Evolutionary conservation across 768 basidiomycete genomes (phyloP).

Genomic region (Krasilnikovozyma curviuscula): DNA sequence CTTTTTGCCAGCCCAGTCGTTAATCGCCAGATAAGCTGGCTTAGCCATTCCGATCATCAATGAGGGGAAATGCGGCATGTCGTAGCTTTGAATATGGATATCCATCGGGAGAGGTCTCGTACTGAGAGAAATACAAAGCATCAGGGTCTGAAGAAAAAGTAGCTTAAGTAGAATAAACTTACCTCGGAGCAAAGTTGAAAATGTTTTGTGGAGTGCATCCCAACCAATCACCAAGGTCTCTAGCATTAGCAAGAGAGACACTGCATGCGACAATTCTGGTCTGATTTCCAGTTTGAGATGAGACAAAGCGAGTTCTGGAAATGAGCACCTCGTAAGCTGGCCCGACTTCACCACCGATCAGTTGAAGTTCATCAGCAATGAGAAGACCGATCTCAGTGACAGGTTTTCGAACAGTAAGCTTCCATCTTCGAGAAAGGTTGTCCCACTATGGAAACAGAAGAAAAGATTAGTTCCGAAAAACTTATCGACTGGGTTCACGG

Average conservation of each 20-base stretch:
- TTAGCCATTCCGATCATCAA: constrained; percentile 99
- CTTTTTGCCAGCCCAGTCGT: constrained; percentile 64
- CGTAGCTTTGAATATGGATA: constrained; percentile 88
- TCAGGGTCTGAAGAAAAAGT: not conserved
- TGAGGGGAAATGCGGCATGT: constrained; percentile 92
- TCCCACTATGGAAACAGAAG: constrained; percentile 53
- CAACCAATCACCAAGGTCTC: constrained; percentile 95
- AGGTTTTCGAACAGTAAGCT: constrained; percentile 62
- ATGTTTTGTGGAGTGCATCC: constrained; percentile 81
- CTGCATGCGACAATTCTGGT: constrained; percentile 88
- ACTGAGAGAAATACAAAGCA: constrained; percentile 28
- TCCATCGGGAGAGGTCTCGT: constrained; percentile 95
- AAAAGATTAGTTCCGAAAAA: constrained; percentile 3
- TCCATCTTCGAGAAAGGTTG: constrained; percentile 79
- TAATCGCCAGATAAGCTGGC: constrained; percentile 80
- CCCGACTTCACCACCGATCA: constrained; percentile 83
- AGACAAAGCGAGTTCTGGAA: constrained; percentile 89
- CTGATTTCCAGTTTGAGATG: constrained; percentile 70
- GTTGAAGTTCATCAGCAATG: constrained; percentile 88
- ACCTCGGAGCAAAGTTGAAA: constrained; percentile 95
- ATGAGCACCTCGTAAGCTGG: constrained; percentile 92
- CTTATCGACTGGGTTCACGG: not conserved
- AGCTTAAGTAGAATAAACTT: constrained; percentile 11
- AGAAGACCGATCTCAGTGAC: constrained; percentile 81
- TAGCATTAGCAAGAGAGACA: constrained; percentile 85